Conservation (phyloP, 2,329 filamentous ascomycete genomes). For the Penicillium fuscoglaucum region DNA sequence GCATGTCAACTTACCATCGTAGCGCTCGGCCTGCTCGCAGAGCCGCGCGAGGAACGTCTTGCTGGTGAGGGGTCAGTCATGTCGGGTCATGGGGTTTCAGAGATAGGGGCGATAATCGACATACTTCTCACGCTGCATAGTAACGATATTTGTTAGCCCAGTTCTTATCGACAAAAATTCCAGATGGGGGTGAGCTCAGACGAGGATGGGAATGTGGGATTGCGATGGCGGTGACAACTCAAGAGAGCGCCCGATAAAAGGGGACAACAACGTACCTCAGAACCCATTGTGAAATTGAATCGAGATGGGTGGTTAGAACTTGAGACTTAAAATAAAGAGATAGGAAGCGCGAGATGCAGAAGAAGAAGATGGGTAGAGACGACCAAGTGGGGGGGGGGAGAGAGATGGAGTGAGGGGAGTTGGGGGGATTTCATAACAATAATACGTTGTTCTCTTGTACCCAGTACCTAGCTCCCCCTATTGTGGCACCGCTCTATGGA, state of each 20-base stretch:
- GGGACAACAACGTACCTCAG: conserved; percentile 57
- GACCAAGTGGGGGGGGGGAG: conserved; percentile 27
- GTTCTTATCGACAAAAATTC: conserved; percentile 35
- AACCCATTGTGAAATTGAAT: conserved; percentile 55
- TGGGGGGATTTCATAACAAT: conserved; percentile 24
- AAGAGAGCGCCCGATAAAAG: conserved; percentile 37
- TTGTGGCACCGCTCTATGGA: conserved; percentile 2
- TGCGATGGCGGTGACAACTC: conserved; percentile 31
- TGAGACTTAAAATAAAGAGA: conserved; percentile 17
- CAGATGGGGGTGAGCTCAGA: conserved; percentile 9
- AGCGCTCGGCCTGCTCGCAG: conserved; percentile 99
- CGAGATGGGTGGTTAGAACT: conserved; percentile 49
- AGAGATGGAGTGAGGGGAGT: conserved; percentile 18
- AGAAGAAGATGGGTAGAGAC: conserved; percentile 24
- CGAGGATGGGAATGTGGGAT: conserved; percentile 19
- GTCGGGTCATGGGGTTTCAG: conserved; percentile 15
- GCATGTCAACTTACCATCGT: conserved; percentile 70
- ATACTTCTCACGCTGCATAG: conserved; percentile 68
- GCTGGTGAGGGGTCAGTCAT: conserved; percentile 58
- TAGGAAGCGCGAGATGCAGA: conserved; percentile 19
- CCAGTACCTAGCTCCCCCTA: conserved; percentile 11
- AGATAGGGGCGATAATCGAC: conserved; percentile 33
- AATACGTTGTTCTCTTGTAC: conserved; percentile 14
- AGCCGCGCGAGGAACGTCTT: conserved; percentile 99
- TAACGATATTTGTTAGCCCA: conserved; percentile 37